A percentile compares a stretch with the other conserved stretches of the same genome.
Conservation (phyloP, 202 grass and related monocot genomes). For the Miscanthus sacchariflorus region DNA sequence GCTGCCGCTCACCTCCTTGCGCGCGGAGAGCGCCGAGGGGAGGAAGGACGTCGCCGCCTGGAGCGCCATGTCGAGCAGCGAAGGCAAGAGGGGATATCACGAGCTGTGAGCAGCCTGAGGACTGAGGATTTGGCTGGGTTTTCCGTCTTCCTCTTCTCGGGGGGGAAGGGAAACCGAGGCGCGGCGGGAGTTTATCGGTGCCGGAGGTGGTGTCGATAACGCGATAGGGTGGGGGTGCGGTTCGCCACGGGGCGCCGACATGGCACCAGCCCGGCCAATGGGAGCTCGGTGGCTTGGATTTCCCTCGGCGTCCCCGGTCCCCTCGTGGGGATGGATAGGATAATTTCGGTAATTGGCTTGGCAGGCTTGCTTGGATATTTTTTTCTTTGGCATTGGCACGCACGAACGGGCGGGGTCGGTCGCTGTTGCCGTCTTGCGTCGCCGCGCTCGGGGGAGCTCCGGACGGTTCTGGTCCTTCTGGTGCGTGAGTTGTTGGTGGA, state of each 20-base stretch:
- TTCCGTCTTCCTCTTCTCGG: not conserved
- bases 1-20: conserved; percentile 70
- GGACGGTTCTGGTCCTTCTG: conserved; percentile 22
- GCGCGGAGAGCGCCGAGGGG: conserved; percentile 75
- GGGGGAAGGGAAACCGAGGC: not conserved
- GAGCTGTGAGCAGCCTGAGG: not conserved
- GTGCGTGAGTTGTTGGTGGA: not conserved
- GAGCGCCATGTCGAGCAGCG: conserved; percentile 59
- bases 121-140: not conserved
- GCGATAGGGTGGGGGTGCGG: conserved; percentile 48
- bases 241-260: conserved; percentile 34
- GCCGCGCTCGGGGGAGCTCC: not conserved
- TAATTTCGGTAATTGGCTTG: not conserved
- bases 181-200: not conserved
- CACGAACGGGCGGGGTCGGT: not conserved
- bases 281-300: conserved; percentile 60
- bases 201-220: conserved; percentile 60
- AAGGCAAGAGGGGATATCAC: not conserved
- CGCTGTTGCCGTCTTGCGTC: not conserved
- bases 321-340: not conserved
- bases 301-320: not conserved
- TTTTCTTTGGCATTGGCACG: not conserved
- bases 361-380: not conserved
- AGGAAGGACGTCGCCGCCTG: conserved; percentile 72
- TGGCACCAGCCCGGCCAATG: conserved; percentile 69